Conservation (phyloP, 2,329 filamentous ascomycete genomes). For the Talaromyces albobiverticillius region DNA sequence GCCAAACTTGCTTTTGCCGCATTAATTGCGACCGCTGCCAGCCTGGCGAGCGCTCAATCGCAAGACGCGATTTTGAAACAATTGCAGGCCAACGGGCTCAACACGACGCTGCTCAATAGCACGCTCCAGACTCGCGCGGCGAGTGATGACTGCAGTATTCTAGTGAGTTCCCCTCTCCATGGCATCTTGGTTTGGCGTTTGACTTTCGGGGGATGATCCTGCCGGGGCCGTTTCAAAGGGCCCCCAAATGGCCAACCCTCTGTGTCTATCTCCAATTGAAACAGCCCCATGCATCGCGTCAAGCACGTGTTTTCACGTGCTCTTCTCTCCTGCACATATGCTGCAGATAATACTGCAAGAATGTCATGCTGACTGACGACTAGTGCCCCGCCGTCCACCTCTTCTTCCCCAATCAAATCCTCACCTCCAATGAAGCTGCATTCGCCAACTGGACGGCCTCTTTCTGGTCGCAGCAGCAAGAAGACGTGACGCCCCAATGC, state of each 20-base stretch:
- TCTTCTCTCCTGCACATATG: too few relatives aligned
- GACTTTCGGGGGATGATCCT: background rate
- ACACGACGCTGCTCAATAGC: background rate
- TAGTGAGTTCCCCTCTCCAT: conserved; percentile 5
- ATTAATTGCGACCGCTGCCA: background rate
- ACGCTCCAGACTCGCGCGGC: background rate
- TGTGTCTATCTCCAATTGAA: too few relatives aligned
- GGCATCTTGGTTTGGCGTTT: background rate
- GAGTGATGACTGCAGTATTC: background rate
- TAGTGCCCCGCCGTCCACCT: conserved; percentile 11
- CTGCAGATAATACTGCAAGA: background rate
- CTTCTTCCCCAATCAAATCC: conserved; percentile 15
- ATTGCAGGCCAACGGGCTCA: conserved; percentile 8
- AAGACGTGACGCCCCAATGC: conserved; percentile 30
- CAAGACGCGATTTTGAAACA: background rate
- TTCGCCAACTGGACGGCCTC: conserved; percentile 17
- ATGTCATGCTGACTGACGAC: background rate
- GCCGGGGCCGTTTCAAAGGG: too few relatives aligned
- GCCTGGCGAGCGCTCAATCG: background rate
- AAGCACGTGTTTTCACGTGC: too few relatives aligned
- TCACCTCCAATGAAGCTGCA: conserved; percentile 9
- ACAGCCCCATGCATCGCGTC: too few relatives aligned
- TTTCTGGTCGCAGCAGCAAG: conserved; percentile 39
- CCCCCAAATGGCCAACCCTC: too few relatives aligned
- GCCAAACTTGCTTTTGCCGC: background rate